Evolutionary conservation across 1,139 yeast species (phyloP), one percentile per base, ranked within the genome.

Genomic region (Eremothecium cymbalariae): DNA sequence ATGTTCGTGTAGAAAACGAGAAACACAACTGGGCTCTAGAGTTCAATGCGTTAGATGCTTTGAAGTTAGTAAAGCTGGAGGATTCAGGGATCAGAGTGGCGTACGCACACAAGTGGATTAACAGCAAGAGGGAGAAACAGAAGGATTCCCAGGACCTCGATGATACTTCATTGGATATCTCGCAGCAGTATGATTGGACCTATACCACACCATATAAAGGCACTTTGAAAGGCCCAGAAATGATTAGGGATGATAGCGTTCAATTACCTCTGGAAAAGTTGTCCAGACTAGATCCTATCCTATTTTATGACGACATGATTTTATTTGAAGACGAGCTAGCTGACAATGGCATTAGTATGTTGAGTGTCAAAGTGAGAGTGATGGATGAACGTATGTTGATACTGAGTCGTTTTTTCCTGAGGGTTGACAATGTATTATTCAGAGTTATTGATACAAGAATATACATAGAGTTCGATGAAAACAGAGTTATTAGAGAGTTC

Each of bases 121-220:
- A 74, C 33, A 70, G 86, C 6, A 68, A 94, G 47, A 62, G 71
- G 37, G 60, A 59, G 28, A 61, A 58, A 24, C 37, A 33, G 28
- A 35, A 31, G 28, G 27, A 31, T 11, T 38, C 39, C 26, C 33
- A 43, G 20, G 51, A 46, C 8, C 41, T 44, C 15, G 67, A 61
- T 32, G 68, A 62, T 14, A 62, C 61, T 26, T 63, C 74, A 7
- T 57, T 72, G 40, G 68, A 70, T 27, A 68, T 77, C 39, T 72
- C 78, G 32, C 82, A 81, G 49, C 94, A 95, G 2, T 93, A 75
- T 57, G 98, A 90, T 61, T 90, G 99, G 99, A 90, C 98, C 0
- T 90, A 90, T 55, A 74, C 95, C 0, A 76, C 95, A 0, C 64
- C 67, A 33, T 90, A 88, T 55, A 68, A 65, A 39, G 98, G 97